phyloP scores from a whole-genome alignment of 2,329 filamentous ascomycete species.

The Ophiostoma ips region DNA sequence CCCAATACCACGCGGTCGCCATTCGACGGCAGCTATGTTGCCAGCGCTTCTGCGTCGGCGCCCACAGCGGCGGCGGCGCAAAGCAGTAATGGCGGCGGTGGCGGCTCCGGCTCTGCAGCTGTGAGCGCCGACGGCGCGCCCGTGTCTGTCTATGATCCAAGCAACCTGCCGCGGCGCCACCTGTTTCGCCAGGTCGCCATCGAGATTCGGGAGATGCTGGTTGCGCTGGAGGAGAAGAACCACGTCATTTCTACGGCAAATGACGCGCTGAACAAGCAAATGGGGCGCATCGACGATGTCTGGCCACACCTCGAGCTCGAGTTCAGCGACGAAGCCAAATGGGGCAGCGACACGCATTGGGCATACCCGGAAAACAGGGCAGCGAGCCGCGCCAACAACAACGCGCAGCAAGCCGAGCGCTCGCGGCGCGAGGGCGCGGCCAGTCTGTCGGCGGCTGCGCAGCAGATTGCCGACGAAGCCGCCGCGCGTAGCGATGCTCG shows the following conservation, averaged over 20 bases:
- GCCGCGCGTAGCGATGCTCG: slow-evolving; percentile 72
- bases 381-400: slow-evolving; percentile 35
- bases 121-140: slow-evolving; percentile 15
- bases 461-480: slow-evolving; percentile 68
- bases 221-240: slow-evolving; percentile 92
- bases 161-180: slow-evolving; percentile 52
- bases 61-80: neutral
- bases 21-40: slow-evolving; percentile 28
- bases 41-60: neutral
- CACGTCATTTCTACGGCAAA: slow-evolving; percentile 90
- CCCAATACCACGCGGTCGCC: slow-evolving; percentile 29
- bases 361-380: slow-evolving; percentile 80
- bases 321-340: slow-evolving; percentile 86
- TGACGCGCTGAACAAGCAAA: slow-evolving; percentile 73
- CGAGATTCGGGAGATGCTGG: slow-evolving; percentile 71
- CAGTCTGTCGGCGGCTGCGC: slow-evolving; percentile 62
- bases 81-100: neutral
- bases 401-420: slow-evolving; percentile 53
- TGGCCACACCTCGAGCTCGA: slow-evolving; percentile 78
- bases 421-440: slow-evolving; percentile 67
- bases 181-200: slow-evolving; percentile 66
- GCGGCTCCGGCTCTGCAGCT: too few species aligned
- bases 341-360: slow-evolving; percentile 88
- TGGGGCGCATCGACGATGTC: slow-evolving; percentile 71
- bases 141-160: slow-evolving; percentile 29